Conservation (phyloP, 306 rosid species). For the Trifolium fragiferum region DNA sequence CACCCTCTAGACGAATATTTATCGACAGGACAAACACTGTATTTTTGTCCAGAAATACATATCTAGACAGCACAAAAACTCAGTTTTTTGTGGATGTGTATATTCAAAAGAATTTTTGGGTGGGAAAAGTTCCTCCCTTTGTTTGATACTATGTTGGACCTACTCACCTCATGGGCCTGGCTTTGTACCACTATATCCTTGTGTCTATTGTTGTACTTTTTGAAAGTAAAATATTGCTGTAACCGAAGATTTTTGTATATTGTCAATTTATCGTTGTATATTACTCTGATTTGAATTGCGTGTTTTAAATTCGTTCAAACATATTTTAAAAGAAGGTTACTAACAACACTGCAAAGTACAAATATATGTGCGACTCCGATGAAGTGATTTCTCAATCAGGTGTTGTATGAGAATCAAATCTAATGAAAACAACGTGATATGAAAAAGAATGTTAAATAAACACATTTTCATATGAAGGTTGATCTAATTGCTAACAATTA, state of each 20-base stretch:
- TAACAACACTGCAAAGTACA: neutral
- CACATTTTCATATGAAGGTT: neutral
- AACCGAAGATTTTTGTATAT: neutral
- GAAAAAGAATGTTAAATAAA: neutral
- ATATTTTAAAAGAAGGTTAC: neutral
- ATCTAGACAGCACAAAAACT: neutral
- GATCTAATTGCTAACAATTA: neutral
- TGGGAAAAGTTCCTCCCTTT: neutral
- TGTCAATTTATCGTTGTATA: neutral
- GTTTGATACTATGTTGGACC: slow-evolving; percentile 1
- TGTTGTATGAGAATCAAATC: neutral
- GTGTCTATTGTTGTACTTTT: slow-evolving; percentile 14
- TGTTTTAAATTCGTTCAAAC: neutral
- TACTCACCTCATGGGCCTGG: slow-evolving; percentile 1
- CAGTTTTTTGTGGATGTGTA: neutral
- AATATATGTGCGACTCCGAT: neutral
- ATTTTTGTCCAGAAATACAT: neutral
- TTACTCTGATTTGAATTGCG: neutral
- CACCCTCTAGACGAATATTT: neutral
- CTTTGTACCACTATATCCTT: slow-evolving; percentile 28
- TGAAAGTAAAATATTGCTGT: slow-evolving; percentile 26
- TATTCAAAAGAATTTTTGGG: too few relatives aligned
- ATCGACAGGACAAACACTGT: neutral
- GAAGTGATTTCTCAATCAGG: neutral
- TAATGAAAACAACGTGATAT: neutral